Evolutionary conservation across 805 yeast genomes (phyloP).

Genomic region (Nakazawaea siamensis): DNA sequence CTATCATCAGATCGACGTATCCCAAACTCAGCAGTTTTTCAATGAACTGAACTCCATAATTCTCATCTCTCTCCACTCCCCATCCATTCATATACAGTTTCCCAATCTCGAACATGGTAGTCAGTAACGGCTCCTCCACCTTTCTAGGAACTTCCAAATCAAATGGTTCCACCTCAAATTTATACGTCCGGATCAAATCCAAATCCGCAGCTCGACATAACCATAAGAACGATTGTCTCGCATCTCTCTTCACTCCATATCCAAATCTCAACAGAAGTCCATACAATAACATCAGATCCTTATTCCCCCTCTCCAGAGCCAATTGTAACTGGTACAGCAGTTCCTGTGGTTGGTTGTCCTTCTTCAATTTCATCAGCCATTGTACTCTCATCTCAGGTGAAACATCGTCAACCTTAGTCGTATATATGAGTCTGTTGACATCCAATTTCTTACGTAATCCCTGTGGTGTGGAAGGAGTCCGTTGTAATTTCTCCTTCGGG

Average conservation of each 20-base stretch:
- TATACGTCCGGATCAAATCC: constrained; percentile 14
- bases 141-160: constrained; percentile 25
- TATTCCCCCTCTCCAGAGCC: constrained; percentile 55
- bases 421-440: constrained; percentile 1
- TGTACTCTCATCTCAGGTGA: constrained; percentile 26
- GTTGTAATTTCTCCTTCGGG: neutral
- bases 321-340: constrained; percentile 60
- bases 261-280: constrained; percentile 63
- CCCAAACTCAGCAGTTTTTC: constrained; percentile 65
- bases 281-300: constrained; percentile 61
- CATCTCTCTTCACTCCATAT: constrained; percentile 56
- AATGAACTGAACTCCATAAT: constrained; percentile 46
- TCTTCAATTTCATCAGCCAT: constrained; percentile 41
- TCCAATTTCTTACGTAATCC: neutral
- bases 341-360: constrained; percentile 54
- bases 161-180: constrained; percentile 26
- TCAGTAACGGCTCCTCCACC: constrained; percentile 34
- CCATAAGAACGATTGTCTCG: constrained; percentile 49
- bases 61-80: constrained; percentile 48
- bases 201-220: constrained; percentile 42
- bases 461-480: constrained; percentile 9
- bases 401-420: constrained; percentile 10
- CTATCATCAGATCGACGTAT: constrained; percentile 57
- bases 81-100: constrained; percentile 46
- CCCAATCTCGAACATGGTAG: constrained; percentile 56